Conservation (phyloP, 345 rosid species). For the Physaria fendleri region DNA sequence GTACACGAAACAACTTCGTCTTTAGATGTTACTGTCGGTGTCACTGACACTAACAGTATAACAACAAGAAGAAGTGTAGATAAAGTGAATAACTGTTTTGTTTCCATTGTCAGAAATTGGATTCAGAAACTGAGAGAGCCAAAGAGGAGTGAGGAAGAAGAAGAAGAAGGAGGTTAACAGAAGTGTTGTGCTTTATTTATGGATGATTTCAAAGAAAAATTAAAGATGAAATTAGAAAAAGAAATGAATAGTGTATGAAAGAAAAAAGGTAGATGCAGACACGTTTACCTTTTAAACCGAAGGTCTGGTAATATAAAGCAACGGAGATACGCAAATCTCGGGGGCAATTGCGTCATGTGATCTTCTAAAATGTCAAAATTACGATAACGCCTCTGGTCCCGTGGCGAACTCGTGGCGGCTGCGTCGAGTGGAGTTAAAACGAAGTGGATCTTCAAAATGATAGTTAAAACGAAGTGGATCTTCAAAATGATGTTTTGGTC, state of each 20-base stretch:
- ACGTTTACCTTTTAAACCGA: constrained; percentile 16
- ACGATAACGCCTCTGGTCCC: background rate
- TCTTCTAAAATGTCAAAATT: background rate
- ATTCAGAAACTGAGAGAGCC: background rate
- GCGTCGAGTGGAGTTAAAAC: background rate
- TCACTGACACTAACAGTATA: constrained; percentile 10
- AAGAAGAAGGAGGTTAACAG: constrained; percentile 11
- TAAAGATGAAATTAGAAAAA: background rate
- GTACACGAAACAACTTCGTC: constrained; percentile 67
- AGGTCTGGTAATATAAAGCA: constrained; percentile 22
- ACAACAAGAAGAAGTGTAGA: constrained; percentile 18
- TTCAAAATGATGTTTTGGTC: background rate
- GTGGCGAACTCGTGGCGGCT: constrained; percentile 21
- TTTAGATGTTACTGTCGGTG: constrained; percentile 26
- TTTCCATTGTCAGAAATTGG: constrained; percentile 23
- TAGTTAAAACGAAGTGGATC: background rate
- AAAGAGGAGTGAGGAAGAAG: background rate
- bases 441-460: constrained; percentile 1
- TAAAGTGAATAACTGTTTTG: background rate
- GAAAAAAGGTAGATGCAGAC: constrained; percentile 5
- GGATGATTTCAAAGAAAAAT: background rate
- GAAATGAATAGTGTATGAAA: background rate
- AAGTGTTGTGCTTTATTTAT: constrained; percentile 23
- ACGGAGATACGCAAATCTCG: constrained; percentile 14
- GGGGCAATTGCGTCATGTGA: constrained; percentile 15